Base-by-base conservation (phyloP, 148 eudicot genomes). In the Selenicereus undatus region DNA sequence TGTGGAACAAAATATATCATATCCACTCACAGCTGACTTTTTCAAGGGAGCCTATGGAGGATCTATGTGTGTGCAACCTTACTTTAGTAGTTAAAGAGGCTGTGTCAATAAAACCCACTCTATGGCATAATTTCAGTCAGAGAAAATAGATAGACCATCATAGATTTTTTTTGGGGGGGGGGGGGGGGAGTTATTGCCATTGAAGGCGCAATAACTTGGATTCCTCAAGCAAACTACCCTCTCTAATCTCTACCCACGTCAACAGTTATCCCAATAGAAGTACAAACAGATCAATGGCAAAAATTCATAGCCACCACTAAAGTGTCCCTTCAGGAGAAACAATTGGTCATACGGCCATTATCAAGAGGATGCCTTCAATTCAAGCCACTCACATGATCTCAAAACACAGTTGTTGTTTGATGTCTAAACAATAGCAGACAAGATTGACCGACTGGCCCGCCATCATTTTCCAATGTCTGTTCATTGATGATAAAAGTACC, bases 341-440 rank as follows among this genome's bases (percentile, higher is more conserved):
- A 48, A 2, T 50, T 26, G 76, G 71, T 27, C 71, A 66, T 20
- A 27, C 27, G 71, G 17, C 27, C 9, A 11, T 27, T 27, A 66
- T 27, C 71, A 27, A n/a, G 6, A 66, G 35, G 71, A 66, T 5
- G 6, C 35, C 17, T 39, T 17, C 71, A 66, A 16, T 66, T 66
- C 27, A 66, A 27, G 39, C 43, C 66, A 36, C 76, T 54, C 79
- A 54, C 48, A 42, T 22, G 78, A 74, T 36, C 74, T 56, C 78
- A 69, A 5, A 70, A 11, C 76, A 79, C 56, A 11, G 8, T 16
- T 11, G 56, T 51, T 51, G 22, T 75, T 32, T 74, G 43, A 78
- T 78, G 52, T 62, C 69, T 35, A 24, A 62, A 66, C 68, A n/a
- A 12, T 27, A 66, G 27, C 26, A 78, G 51, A 50, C 36, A 81